These are phyloP conservation scores for Ocimum tenuiflorum DNA, from an alignment of 257 asterid species.

Conservation along the genomic window DNA sequence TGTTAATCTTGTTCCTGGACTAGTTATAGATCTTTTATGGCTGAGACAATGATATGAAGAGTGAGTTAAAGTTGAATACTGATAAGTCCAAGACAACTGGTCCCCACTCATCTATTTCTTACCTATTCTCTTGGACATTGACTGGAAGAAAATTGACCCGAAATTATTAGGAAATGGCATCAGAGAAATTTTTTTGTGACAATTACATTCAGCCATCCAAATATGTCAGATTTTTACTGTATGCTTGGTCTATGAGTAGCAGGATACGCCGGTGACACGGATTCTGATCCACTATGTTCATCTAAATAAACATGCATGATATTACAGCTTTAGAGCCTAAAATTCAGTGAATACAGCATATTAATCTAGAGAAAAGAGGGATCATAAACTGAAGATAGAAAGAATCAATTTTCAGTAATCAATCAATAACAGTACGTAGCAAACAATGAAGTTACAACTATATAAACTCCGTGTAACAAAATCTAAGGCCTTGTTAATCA, in stretches of 20 bases:
- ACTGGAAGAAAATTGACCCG: neutral
- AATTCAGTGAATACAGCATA: neutral
- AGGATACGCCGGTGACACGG: neutral
- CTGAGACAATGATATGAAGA: neutral
- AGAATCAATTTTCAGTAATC: constrained; percentile 7
- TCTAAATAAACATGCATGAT: neutral
- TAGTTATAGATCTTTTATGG: neutral
- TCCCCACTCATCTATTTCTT: neutral
- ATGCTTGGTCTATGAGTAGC: neutral
- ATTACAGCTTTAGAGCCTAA: neutral
- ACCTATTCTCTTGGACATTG: neutral
- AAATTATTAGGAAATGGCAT: neutral
- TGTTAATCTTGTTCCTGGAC: neutral
- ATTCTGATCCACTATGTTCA: neutral
- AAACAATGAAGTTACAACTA: constrained; percentile 13
- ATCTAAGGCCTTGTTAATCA: neutral
- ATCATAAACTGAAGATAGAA: neutral
- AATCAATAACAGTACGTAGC: neutral
- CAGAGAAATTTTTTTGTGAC: neutral
- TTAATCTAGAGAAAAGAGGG: neutral
- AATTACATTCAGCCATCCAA: neutral
- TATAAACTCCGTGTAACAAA: constrained; percentile 7
- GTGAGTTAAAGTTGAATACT: constrained; percentile 3
- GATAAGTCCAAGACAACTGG: neutral
- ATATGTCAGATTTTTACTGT: neutral